Base-by-base conservation (phyloP, 441 rosid genomes). In the Eutrema salsugineum region DNA sequence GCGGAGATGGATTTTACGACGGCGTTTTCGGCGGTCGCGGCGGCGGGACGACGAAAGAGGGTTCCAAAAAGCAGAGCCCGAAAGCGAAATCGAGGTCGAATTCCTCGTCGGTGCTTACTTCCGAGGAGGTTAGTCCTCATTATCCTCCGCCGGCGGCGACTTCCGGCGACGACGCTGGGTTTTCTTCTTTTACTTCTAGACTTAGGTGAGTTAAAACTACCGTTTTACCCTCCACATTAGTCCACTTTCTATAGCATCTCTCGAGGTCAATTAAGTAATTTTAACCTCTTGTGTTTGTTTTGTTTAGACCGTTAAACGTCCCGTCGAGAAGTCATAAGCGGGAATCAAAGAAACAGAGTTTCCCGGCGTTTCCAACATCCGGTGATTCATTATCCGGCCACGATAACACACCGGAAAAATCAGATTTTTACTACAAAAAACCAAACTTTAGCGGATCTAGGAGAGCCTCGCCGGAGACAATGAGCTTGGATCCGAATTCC, bases 71-170 rank as follows among this genome's bases (percentile, higher is more conserved):
- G 61, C 90, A 88, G 36, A 51, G 91, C 55, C 85, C 91, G 5
- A 35, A 83, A 54, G 79, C 92, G 15, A 91, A 86, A 79, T 80
- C 90, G 3, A 81, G 83, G 51, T 87, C 93, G 1, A 88, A 88
- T 69, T 87, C 97, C 0, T 90, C 97, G 0, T 90, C 97, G 0
- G 86, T 83, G 7, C 68, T 90, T 22, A 90, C 97, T 64, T 94
- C 93, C 0, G 97, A 83, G 76, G 97, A 88, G 44, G 83, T 85
- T 11, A 94, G 96, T 68, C 97, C 99, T 53, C 84, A 79, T 67
- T 83, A 86, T 58, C 90, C 80, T 14, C 78, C 67, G 19, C 66
- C 75, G 65, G 59, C 68, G 5, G 76, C 58, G 14, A 24, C 63
- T 49, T 49, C 76, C 70, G 87, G 87, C 8, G 91, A 87, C 1